Conservation (phyloP, 164 flowering plant species). For the Tinospora cordifolia region DNA sequence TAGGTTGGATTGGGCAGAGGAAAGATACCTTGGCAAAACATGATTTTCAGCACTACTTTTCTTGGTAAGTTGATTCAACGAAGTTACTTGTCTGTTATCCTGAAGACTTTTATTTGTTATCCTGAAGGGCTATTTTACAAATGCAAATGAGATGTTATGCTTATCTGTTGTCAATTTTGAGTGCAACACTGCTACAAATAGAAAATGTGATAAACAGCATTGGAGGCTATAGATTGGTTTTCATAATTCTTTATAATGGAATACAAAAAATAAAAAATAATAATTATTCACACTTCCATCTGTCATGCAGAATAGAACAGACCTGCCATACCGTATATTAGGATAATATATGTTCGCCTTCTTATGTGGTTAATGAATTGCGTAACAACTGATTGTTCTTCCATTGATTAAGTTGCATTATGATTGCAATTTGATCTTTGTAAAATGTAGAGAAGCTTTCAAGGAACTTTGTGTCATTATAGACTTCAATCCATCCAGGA, state of each 20-base stretch:
- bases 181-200: not conserved
- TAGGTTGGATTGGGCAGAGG: constrained; percentile 62
- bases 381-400: not conserved
- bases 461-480: not conserved
- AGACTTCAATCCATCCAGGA: not conserved
- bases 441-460: not conserved
- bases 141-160: no score
- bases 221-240: not conserved
- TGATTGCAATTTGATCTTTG: not conserved
- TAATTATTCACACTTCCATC: not conserved
- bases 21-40: constrained; percentile 50
- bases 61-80: constrained; percentile 44
- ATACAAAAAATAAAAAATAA: not conserved
- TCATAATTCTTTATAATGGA: not conserved
- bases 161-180: no score
- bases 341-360: not conserved
- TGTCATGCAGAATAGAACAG: not conserved
- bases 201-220: not conserved
- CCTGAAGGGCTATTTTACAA: not conserved
- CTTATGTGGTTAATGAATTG: not conserved
- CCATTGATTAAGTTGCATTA: not conserved
- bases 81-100: not conserved
- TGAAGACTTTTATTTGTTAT: not conserved
- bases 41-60: constrained; percentile 64
- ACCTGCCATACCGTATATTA: not conserved